phyloP scores from a whole-genome alignment of 768 basidiomycete species.

The Clavulina sp. region DNA sequence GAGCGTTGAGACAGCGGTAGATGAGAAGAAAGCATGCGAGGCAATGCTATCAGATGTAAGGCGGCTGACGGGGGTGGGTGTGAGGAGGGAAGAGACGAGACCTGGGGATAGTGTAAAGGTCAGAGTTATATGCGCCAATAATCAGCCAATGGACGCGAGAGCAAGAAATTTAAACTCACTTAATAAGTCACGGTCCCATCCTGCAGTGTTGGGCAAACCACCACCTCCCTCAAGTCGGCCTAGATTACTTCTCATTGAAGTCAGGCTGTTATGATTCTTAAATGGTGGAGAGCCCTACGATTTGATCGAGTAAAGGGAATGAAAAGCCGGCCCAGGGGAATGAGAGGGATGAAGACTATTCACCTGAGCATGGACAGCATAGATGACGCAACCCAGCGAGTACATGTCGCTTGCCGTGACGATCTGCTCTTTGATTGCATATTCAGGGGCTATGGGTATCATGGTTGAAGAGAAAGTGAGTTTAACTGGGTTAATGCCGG shows the following conservation, averaged over 20 bases:
- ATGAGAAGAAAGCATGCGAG: conserved; percentile 82
- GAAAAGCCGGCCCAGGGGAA: background rate
- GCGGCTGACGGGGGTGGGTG: conserved; percentile 52
- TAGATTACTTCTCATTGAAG: conserved; percentile 47
- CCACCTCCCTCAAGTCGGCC: conserved; percentile 27
- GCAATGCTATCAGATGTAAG: conserved; percentile 69
- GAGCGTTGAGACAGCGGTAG: conserved; percentile 84
- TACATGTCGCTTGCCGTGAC: conserved; percentile 85
- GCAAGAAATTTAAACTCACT: conserved; percentile 26
- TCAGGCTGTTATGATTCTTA: conserved; percentile 62
- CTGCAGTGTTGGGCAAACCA: conserved; percentile 36
- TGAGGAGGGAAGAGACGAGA: conserved; percentile 63
- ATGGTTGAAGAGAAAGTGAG: background rate
- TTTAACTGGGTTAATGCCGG: background rate
- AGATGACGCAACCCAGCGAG: conserved; percentile 77
- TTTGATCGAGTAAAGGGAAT: background rate
- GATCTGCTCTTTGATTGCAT: conserved; percentile 76
- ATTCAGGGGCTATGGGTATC: conserved; percentile 63
- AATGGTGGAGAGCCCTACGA: conserved; percentile 51
- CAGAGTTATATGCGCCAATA: background rate
- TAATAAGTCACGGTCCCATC: conserved; percentile 56
- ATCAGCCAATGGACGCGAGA: no score
- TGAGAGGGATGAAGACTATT: no score
- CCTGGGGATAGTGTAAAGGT: conserved; percentile 26
- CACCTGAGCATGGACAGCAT: conserved; percentile 71